Conservation (phyloP, 805 yeast species). For the Starmerella apis region DNA sequence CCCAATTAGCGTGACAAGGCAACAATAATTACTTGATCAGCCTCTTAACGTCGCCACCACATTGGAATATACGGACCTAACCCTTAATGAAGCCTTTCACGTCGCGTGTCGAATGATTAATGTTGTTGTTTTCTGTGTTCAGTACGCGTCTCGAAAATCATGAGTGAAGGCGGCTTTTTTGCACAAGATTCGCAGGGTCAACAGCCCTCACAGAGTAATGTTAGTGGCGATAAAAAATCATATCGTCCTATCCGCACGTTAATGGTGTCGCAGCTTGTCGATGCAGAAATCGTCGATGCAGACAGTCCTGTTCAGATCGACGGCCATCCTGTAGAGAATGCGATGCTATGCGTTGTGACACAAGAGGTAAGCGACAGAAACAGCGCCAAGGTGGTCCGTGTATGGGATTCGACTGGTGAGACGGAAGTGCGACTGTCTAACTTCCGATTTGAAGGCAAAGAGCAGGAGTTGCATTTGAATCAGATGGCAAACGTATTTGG, state of each 20-base stretch:
- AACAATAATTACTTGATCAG: no score
- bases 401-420: constrained; percentile 62
- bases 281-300: constrained; percentile 42
- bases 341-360: constrained; percentile 48
- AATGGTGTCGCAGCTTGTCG: constrained; percentile 52
- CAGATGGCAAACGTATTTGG: constrained; percentile 45
- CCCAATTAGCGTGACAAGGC: no score
- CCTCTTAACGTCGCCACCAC: neutral
- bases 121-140: neutral
- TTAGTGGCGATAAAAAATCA: neutral
- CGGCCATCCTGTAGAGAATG: constrained; percentile 45
- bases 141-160: neutral
- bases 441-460: constrained; percentile 32
- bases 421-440: constrained; percentile 47
- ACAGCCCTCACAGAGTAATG: constrained; percentile 7
- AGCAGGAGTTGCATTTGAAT: constrained; percentile 15
- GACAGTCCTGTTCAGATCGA: constrained; percentile 47
- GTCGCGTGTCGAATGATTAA: constrained; percentile 2
- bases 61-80: neutral
- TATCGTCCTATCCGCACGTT: constrained; percentile 38
- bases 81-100: constrained; percentile 1
- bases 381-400: constrained; percentile 38
- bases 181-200: constrained; percentile 11
- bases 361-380: constrained; percentile 37
- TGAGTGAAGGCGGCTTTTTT: constrained; percentile 21